Conservation (phyloP, 2,329 filamentous ascomycete species). For the Xylariaceae sp. region DNA sequence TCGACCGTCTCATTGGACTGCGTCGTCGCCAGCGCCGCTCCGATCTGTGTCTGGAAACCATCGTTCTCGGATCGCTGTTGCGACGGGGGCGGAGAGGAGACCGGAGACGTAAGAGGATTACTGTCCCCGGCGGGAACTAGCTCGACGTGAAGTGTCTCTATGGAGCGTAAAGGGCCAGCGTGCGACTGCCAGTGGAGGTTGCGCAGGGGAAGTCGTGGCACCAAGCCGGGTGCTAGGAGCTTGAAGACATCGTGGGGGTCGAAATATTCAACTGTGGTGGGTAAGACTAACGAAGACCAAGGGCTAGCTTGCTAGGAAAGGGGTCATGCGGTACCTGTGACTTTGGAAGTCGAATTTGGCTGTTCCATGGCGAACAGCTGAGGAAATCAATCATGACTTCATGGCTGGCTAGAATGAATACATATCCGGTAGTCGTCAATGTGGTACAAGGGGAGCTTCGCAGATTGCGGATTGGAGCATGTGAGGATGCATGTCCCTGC, state of each 20-base stretch:
- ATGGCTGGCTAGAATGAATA: conserved; percentile 34
- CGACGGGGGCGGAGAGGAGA: conserved; percentile 45
- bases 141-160: conserved; percentile 90
- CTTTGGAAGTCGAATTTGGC: conserved; percentile 75
- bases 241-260: conserved; percentile 91
- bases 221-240: conserved; percentile 77
- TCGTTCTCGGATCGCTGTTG: conserved; percentile 55
- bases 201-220: conserved; percentile 80
- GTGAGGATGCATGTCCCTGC: too few relatives aligned
- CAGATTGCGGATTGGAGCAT: too few relatives aligned
- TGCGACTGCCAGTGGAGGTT: conserved; percentile 98
- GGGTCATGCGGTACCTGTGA: conserved; percentile 64
- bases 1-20: conserved; percentile 49
- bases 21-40: conserved; percentile 26
- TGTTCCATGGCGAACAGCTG: conserved; percentile 65
- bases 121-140: conserved; percentile 69
- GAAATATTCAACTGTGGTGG: conserved; percentile 82
- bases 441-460: too few relatives aligned
- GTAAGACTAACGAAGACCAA: conserved; percentile 26
- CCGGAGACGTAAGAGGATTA: conserved; percentile 45
- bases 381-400: conserved; percentile 35
- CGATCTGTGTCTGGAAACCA: conserved; percentile 65
- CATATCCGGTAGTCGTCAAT: too few relatives aligned
- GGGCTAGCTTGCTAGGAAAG: conserved; percentile 25
- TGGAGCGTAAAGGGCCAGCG: conserved; percentile 87